Base-by-base conservation (phyloP, 306 rosid genomes). In the Sesbania bispinosa region DNA sequence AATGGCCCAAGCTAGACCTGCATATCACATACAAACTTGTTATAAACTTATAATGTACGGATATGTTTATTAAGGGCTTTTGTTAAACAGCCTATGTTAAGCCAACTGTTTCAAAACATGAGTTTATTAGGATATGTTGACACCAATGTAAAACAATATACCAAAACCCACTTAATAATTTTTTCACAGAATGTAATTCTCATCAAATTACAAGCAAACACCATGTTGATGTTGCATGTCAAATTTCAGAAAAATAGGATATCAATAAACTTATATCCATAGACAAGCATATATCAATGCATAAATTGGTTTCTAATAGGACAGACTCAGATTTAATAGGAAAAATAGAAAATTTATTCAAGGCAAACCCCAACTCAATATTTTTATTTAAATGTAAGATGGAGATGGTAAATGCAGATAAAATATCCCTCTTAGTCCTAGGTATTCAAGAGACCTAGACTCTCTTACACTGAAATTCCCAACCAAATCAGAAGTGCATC, bases 1-100 rank as follows among this genome's bases (percentile, higher is more conserved):
- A 38, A 94, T 91, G 76, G 96, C 96, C 99, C 99, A 94, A 74
- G 99, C 98, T 39, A 94, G 80, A 80, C 97, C 98, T 94, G 89
- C 73, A 27, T 67, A 80, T 68, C 80, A 79, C 69, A 46, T 11
- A 36, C 81, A 63, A 66, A 46, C 63, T 36, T 74, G 32, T 74
- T 61, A n/a, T n/a, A n/a, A n/a, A n/a, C n/a, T n/a, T n/a, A n/a
- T 55, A 57, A 76, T 70, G 71, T 39, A 10, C 27, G 13, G 2
- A 4, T 55, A 41, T 24, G 8, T 51, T 51, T 26, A 36, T 38
- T 10, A 35, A 10, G 55, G 61, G 14, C 36, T 48, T 57, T 60
- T 33, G 24, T 35, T 39, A 33, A 26, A 39, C 26, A 41, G 39
- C 20, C 47, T 24, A 55, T 27, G 29, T 46, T 14, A 50, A 46